These are phyloP conservation scores for Claviceps purpurea DNA, from an alignment of 2,329 filamentous ascomycete species.

Conservation along the genomic window DNA sequence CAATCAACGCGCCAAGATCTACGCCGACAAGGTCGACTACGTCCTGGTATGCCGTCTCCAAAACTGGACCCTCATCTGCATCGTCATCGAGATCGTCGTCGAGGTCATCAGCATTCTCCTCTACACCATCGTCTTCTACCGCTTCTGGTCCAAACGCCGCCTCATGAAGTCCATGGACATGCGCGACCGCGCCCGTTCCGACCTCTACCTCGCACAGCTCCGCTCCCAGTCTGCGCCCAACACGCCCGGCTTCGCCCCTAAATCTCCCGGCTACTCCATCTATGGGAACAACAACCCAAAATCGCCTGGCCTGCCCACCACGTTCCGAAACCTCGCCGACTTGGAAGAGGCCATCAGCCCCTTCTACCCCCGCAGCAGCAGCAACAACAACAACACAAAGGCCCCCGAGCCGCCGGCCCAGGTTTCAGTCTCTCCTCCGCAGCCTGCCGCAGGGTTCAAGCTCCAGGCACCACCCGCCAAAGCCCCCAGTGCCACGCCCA, in stretches of 20 bases:
- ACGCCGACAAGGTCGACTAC: conserved; percentile 72
- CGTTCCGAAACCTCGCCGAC: conserved; percentile 37
- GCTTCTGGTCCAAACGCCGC: conserved; percentile 91
- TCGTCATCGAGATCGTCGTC: conserved; percentile 90
- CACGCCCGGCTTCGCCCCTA: conserved; percentile 75
- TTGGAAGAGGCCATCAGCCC: conserved; percentile 28
- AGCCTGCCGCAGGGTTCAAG: conserved; percentile 53
- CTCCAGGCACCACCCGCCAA: conserved; percentile 75
- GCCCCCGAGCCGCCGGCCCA: conserved; percentile 51
- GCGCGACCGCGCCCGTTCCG: conserved; percentile 84
- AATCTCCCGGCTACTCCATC: conserved; percentile 26
- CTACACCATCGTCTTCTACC: conserved; percentile 92
- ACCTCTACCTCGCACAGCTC: conserved; percentile 83
- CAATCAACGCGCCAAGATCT: conserved; percentile 68
- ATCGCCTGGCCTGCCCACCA: conserved; percentile 36
- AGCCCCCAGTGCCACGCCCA: conserved; percentile 65
- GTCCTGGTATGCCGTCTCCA: conserved; percentile 81
- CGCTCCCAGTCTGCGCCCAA: conserved; percentile 83
- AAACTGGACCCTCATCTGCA: conserved; percentile 92
- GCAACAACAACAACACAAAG: conserved; percentile 15
- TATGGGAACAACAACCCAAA: conserved; percentile 13
- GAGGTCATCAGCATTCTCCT: conserved; percentile 84
- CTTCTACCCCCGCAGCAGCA: conserved; percentile 27
- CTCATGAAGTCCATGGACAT: conserved; percentile 94
- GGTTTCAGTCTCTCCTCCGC: conserved; percentile 26